These are phyloP conservation scores for Yarrowia deformans DNA, from an alignment of 805 yeast genomes.

Conservation along the genomic window DNA sequence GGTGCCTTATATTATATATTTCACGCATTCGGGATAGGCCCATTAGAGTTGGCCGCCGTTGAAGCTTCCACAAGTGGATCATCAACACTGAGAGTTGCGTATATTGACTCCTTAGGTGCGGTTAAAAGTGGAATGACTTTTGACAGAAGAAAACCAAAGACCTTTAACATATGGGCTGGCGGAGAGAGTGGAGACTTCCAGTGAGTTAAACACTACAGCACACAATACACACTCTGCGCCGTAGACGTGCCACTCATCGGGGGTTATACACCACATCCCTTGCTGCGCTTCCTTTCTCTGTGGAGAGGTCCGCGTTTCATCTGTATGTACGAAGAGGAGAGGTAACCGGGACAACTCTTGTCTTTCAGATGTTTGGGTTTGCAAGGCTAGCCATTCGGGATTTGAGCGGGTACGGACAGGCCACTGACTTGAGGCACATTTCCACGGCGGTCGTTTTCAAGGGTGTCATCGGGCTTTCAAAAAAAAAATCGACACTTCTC, in stretches of 20 bases:
- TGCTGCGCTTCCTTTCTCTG: neutral
- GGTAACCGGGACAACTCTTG: slow-evolving; percentile 16
- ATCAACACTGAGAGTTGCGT: neutral
- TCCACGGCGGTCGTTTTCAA: neutral
- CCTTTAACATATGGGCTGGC: slow-evolving; percentile 14
- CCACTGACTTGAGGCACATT: neutral
- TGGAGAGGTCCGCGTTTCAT: slow-evolving; percentile 2
- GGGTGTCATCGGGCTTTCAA: neutral
- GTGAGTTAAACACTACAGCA: slow-evolving; percentile 9
- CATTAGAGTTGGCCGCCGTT: slow-evolving; percentile 23
- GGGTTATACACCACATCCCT: slow-evolving; percentile 14
- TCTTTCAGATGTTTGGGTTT: neutral
- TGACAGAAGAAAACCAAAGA: neutral
- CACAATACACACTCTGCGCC: neutral
- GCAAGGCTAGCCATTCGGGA: neutral
- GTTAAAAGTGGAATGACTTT: slow-evolving; percentile 28
- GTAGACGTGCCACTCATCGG: slow-evolving; percentile 6
- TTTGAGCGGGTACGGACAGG: neutral
- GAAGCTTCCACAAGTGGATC: slow-evolving; percentile 8
- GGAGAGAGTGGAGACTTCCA: slow-evolving; percentile 12
- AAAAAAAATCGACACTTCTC: neutral
- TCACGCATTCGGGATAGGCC: slow-evolving; percentile 6
- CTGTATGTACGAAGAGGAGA: neutral
- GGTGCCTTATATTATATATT: slow-evolving; percentile 6
- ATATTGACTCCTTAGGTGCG: neutral